These are phyloP conservation scores for Vigna angularis DNA, from an alignment of 306 rosid genomes.

Conservation along the genomic window DNA sequence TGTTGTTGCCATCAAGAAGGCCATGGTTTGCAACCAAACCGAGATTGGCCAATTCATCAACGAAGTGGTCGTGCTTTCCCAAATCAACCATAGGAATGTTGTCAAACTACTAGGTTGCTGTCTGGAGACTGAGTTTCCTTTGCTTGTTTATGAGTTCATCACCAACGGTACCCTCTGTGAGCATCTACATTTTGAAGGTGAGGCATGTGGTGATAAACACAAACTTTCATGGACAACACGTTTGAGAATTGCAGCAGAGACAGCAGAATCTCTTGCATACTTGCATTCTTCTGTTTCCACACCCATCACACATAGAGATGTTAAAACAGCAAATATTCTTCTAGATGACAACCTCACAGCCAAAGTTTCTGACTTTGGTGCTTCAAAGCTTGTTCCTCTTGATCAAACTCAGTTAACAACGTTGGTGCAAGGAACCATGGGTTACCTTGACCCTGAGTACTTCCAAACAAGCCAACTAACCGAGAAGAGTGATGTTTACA, in stretches of 20 bases:
- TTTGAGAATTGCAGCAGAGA: constrained; percentile 44
- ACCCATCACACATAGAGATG: constrained; percentile 37
- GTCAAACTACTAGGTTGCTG: constrained; percentile 31
- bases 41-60: constrained; percentile 50
- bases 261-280: constrained; percentile 50
- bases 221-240: constrained; percentile 46
- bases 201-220: not conserved
- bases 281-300: constrained; percentile 45
- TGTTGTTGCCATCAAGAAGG: constrained; percentile 43
- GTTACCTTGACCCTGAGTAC: constrained; percentile 50
- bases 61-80: constrained; percentile 49
- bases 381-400: constrained; percentile 36
- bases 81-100: constrained; percentile 41
- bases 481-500: constrained; percentile 51
- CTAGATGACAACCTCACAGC: constrained; percentile 25
- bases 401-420: constrained; percentile 50
- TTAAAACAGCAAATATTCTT: constrained; percentile 23
- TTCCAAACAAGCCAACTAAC: constrained; percentile 43
- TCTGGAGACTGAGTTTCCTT: constrained; percentile 28
- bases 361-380: constrained; percentile 21
- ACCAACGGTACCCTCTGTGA: constrained; percentile 45
- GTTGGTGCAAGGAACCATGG: constrained; percentile 48
- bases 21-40: constrained; percentile 34
- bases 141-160: constrained; percentile 38
- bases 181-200: constrained; percentile 34